Percentiles rank a stretch among this genome's conserved stretches.
phyloP scores from a whole-genome alignment of 2,329 filamentous ascomycete species.

The Rhinocladiella mackenziei region DNA sequence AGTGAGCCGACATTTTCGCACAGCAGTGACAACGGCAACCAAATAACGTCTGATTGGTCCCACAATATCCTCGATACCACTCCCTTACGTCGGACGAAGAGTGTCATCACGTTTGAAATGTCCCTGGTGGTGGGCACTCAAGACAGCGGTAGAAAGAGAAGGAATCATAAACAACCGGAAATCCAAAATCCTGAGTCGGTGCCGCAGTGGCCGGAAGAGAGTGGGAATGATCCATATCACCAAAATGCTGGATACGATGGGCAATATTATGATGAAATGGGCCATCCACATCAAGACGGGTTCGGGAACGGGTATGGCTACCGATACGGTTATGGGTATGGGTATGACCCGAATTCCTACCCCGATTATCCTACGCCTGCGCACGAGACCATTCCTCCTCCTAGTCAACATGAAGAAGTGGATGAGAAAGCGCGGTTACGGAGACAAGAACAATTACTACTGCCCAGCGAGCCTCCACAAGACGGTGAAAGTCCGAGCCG shows the following conservation, averaged over 20 bases:
- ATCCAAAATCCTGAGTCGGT: constrained; percentile 1
- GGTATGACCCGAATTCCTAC: constrained; percentile 13
- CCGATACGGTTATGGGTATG: constrained; percentile 11
- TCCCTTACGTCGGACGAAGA: constrained; percentile 79
- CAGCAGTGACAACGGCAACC: constrained; percentile 37
- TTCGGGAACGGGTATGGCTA: constrained; percentile 17
- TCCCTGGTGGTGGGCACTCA: constrained; percentile 82
- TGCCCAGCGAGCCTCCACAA: constrained; percentile 73
- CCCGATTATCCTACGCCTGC: constrained; percentile 8
- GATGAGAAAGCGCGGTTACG: constrained; percentile 79
- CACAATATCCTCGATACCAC: constrained; percentile 81
- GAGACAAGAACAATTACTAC: constrained; percentile 69
- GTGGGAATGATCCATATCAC: constrained; percentile 15
- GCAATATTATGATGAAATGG: constrained; percentile 27
- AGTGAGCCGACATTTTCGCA: constrained; percentile 33
- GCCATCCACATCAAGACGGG: constrained; percentile 20
- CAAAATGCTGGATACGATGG: constrained; percentile 17
- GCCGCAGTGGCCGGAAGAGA: constrained; percentile 10
- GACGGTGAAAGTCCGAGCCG: constrained; percentile 46
- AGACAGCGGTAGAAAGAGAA: constrained; percentile 58
- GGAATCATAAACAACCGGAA: constrained; percentile 18
- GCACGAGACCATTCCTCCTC: constrained; percentile 36
- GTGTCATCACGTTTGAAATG: constrained; percentile 81
- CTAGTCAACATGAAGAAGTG: constrained; percentile 57
- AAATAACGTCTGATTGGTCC: constrained; percentile 41